Evolutionary conservation across 2,329 filamentous ascomycete genomes (phyloP).

Genomic region (Colletotrichum costaricense): DNA sequence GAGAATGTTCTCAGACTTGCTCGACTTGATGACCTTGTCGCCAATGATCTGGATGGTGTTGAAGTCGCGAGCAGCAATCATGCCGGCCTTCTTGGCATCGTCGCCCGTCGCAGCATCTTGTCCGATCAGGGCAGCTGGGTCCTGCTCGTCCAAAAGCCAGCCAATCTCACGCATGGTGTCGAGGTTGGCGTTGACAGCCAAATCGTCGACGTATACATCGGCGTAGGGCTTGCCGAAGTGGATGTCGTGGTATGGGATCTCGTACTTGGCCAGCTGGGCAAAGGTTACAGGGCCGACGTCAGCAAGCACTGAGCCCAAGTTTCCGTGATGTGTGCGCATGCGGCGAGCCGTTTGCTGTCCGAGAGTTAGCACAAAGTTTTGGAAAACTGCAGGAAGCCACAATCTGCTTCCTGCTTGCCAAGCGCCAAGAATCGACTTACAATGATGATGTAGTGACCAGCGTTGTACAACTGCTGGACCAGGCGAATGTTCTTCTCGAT

Average conservation of each 20-base stretch:
- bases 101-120: conserved; percentile 27
- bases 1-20: conserved; percentile 44
- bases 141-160: conserved; percentile 43
- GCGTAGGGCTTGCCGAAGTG: conserved; percentile 45
- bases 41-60: conserved; percentile 45
- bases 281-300: conserved; percentile 42
- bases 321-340: conserved; percentile 43
- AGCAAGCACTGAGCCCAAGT: conserved; percentile 42
- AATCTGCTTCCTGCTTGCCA: background rate
- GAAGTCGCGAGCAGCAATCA: conserved; percentile 45
- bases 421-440: conserved; percentile 36
- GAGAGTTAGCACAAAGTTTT: background rate
- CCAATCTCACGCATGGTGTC: conserved; percentile 44
- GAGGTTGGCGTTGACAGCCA: conserved; percentile 43
- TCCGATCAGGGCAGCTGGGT: conserved; percentile 34
- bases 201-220: conserved; percentile 44
- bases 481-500: conserved; percentile 43
- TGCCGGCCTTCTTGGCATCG: conserved; percentile 40
- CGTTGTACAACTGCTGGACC: conserved; percentile 43
- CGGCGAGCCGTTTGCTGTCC: conserved; percentile 42
- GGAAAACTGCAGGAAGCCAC: too few species aligned
- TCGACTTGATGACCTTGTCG: conserved; percentile 45
- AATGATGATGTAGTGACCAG: conserved; percentile 45
- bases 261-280: conserved; percentile 41
- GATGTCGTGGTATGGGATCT: conserved; percentile 44